phyloP scores from a whole-genome alignment of 331 rosid species.

The Malus hybrid region DNA sequence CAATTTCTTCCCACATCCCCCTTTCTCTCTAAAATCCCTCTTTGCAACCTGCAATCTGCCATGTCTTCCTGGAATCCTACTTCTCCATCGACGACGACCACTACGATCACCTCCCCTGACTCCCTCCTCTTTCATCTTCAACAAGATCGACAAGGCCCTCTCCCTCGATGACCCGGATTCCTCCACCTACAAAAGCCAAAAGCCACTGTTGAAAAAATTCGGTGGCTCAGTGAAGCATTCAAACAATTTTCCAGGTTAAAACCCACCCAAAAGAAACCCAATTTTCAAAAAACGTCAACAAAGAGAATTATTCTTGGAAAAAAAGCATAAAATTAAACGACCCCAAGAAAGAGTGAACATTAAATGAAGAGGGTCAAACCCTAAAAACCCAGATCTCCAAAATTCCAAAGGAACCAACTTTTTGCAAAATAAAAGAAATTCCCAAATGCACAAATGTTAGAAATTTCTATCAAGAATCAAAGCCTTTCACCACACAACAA shows the following conservation, averaged over 20 bases:
- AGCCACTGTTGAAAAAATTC: not conserved
- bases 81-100: no score
- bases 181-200: not conserved
- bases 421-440: constrained; percentile 15
- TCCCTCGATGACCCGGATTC: no score
- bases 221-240: constrained; percentile 14
- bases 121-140: no score
- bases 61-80: no score
- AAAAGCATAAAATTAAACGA: not conserved
- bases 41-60: no score
- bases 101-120: no score
- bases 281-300: constrained; percentile 26
- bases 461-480: constrained; percentile 14
- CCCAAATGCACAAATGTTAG: constrained; percentile 10
- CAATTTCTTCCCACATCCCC: no score
- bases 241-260: constrained; percentile 14
- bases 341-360: not conserved
- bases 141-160: no score
- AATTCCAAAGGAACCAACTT: constrained; percentile 16
- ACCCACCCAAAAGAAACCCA: constrained; percentile 19
- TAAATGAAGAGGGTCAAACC: constrained; percentile 40
- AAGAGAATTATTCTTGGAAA: not conserved
- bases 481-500: constrained; percentile 8
- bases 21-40: no score
- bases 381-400: constrained; percentile 72